These are phyloP conservation scores for Starmerella gropengiesseri DNA, from an alignment of 805 yeast genomes.

Conservation along the genomic window DNA sequence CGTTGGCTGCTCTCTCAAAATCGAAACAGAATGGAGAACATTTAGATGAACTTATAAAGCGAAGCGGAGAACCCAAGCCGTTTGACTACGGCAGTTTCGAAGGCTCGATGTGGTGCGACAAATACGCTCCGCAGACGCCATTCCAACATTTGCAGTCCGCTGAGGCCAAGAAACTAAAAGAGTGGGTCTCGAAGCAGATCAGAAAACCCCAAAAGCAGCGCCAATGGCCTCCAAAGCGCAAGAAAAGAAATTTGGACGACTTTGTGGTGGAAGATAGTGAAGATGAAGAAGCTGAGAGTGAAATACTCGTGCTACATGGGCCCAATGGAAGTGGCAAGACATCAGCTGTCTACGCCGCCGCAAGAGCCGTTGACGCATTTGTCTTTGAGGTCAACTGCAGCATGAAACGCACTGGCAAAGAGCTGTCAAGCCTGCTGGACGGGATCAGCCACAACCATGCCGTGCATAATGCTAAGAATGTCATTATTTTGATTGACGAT, in stretches of 20 bases:
- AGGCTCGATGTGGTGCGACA: slow-evolving; percentile 24
- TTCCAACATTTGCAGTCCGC: slow-evolving; percentile 1
- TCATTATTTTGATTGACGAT: slow-evolving; percentile 72
- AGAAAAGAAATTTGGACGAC: slow-evolving; percentile 20
- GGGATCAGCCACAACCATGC: slow-evolving; percentile 79
- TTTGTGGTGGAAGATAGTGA: slow-evolving; percentile 28
- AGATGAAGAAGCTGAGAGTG: slow-evolving; percentile 20
- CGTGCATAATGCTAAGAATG: slow-evolving; percentile 50
- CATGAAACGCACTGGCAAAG: slow-evolving; percentile 61
- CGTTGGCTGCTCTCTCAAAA: slow-evolving; percentile 2
- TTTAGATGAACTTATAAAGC: background rate
- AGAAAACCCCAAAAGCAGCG: slow-evolving; percentile 4
- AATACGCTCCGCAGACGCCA: slow-evolving; percentile 22
- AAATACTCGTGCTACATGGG: slow-evolving; percentile 46
- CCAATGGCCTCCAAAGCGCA: slow-evolving; percentile 1
- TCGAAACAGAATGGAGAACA: background rate
- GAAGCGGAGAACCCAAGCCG: slow-evolving; percentile 10
- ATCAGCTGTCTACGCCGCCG: slow-evolving; percentile 55
- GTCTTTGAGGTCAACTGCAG: slow-evolving; percentile 74
- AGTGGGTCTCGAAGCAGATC: slow-evolving; percentile 17
- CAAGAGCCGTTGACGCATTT: slow-evolving; percentile 51
- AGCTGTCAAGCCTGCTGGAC: slow-evolving; percentile 48
- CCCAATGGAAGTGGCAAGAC: slow-evolving; percentile 71
- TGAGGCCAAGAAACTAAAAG: background rate
- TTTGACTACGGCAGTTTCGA: slow-evolving; percentile 27